Base-by-base conservation (phyloP, 768 basidiomycete species). In the Boletus barrowsii region DNA sequence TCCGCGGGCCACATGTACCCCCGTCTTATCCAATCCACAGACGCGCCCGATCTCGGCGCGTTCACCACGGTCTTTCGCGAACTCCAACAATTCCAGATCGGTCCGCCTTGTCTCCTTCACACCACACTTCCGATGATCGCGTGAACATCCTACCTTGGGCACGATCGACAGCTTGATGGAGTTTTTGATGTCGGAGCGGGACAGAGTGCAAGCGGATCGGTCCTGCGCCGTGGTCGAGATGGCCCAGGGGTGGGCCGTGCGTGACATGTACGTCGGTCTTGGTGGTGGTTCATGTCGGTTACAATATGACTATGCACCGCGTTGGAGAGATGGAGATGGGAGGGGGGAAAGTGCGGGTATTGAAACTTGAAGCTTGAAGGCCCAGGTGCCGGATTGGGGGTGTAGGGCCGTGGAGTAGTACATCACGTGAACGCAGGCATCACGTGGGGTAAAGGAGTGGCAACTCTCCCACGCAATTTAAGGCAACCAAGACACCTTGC, bases 171-270 rank as follows among this genome's bases (percentile, higher is more conserved):
- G 83, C 55, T 87, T 86, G 0, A 75, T 92, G 14, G 81, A 79
- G n/a, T 92, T 90, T 56, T 76, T 90, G 47, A 86, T 84, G 41
- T 82, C 81, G 10, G 89, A 91, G 66, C 76, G 87, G 51, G 82
- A 81, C 35, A 76, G 78, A 56, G 76, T 82, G 58, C 78, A 75
- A 42, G 84, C 83, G 8, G 65, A 72, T 41, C 60, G 67, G 24
- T 60, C 75, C 77, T 10, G 49, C 42, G 6, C 54, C 48, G 24
- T 49, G 42, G 42, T 75, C 75, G 15, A 71, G 62, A 57, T 77
- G 75, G 4, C 57, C 56, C 22, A 59, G 41, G 1, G 75, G 76
- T 0, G 78, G 76, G 0, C 78, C 75, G 41, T 78, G 77, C 0
- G 76, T 78, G 37, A 78, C 56, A 26, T 79, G 70, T 15, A 79